Evolutionary conservation across 768 basidiomycete genomes (phyloP).

Genomic region (Rhodotorula kratochvilovae): DNA sequence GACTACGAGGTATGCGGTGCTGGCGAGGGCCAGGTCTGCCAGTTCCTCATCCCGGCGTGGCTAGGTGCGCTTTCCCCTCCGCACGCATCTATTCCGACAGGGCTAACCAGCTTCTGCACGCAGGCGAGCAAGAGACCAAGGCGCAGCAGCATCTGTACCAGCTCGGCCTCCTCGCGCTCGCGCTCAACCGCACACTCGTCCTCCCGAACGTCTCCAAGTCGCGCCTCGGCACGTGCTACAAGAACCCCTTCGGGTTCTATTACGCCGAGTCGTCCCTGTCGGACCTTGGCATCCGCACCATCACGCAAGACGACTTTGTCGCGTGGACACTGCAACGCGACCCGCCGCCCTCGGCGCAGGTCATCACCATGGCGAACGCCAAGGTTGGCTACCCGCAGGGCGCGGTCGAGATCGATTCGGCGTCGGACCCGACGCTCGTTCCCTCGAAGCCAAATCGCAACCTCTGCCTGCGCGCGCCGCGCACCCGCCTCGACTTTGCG

Average conservation of each 20-base stretch:
- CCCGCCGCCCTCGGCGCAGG: slow-evolving; percentile 47
- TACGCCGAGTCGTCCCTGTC: slow-evolving; percentile 48
- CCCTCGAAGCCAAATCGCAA: slow-evolving; percentile 41
- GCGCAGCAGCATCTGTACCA: slow-evolving; percentile 58
- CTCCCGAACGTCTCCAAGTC: slow-evolving; percentile 61
- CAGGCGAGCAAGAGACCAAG: slow-evolving; percentile 59
- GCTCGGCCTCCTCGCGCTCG: slow-evolving; percentile 54
- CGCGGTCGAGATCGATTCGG: slow-evolving; percentile 42
- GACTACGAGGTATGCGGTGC: slow-evolving; percentile 28
- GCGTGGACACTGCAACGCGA: slow-evolving; percentile 48
- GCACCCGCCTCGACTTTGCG: slow-evolving; percentile 41
- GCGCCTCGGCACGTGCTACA: slow-evolving; percentile 56
- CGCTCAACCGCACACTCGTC: slow-evolving; percentile 58
- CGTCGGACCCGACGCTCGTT: slow-evolving; percentile 36
- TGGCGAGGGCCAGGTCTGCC: slow-evolving; percentile 4
- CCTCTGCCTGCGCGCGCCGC: slow-evolving; percentile 42
- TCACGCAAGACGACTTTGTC: slow-evolving; percentile 50
- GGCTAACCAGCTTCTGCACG: neutral
- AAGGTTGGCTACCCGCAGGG: slow-evolving; percentile 26
- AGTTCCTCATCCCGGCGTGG: slow-evolving; percentile 29
- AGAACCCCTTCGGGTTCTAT: slow-evolving; percentile 55
- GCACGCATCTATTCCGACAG: neutral
- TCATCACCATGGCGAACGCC: slow-evolving; percentile 48
- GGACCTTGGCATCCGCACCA: slow-evolving; percentile 46
- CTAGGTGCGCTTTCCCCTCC: slow-evolving; percentile 10